Conservation (phyloP, 164 flowering plant genomes). For the Protea cynaroides region DNA sequence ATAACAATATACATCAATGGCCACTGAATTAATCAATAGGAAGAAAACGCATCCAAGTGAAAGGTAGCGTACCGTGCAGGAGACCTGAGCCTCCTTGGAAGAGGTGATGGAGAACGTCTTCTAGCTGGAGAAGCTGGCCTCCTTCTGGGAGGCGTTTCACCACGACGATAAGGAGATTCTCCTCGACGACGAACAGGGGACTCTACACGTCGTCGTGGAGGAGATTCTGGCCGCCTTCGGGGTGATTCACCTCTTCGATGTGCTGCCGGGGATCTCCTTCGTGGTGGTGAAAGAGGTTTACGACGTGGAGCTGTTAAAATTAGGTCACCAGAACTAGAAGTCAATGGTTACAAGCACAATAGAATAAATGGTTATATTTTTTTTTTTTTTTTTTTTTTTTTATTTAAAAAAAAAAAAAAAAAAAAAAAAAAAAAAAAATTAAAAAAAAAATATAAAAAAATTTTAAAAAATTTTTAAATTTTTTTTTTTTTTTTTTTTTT, state of each 20-base stretch:
- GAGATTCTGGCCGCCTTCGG: constrained; percentile 52
- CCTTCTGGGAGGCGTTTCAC: constrained; percentile 82
- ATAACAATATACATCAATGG: constrained; percentile 5
- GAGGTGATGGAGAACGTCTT: constrained; percentile 81
- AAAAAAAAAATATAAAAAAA: no score
- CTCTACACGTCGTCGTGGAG: constrained; percentile 60
- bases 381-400: no score
- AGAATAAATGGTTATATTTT: neutral
- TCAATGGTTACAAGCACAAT: neutral
- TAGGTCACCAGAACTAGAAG: neutral
- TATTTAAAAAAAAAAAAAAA: no score
- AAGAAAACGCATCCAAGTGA: neutral
- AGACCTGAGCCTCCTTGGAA: constrained; percentile 65
- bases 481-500: no score
- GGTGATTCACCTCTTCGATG: constrained; percentile 76
- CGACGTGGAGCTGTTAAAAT: constrained; percentile 63
- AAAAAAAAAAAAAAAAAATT: no score
- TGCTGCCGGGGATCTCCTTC: constrained; percentile 69
- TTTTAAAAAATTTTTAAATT: no score
- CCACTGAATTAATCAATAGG: neutral
- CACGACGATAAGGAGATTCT: constrained; percentile 57
- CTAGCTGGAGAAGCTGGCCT: constrained; percentile 71
- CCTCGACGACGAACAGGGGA: constrained; percentile 71
- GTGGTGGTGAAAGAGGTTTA: constrained; percentile 54
- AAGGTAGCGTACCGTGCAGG: constrained; percentile 52